Evolutionary conservation across 208 protist genomes (phyloP).

Genomic region (Herpetomonas tarakana): DNA sequence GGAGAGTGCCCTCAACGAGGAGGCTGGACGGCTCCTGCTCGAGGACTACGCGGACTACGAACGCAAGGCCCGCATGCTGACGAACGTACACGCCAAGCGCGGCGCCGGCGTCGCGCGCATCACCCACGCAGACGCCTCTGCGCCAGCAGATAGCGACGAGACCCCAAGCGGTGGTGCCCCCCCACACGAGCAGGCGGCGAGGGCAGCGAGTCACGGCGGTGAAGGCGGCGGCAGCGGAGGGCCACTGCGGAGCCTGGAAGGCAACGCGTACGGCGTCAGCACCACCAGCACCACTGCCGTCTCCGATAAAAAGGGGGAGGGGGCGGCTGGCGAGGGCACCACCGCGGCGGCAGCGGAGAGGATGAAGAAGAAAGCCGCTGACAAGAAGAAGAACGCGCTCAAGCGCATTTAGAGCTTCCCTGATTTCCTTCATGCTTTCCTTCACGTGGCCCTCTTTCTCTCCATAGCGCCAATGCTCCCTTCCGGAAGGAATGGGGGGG

Average conservation of each 20-base stretch:
- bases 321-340: background rate
- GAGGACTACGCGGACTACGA: slow-evolving; percentile 94
- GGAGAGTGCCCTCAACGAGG: slow-evolving; percentile 98
- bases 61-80: slow-evolving; percentile 79
- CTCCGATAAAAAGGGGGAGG: slow-evolving; percentile 13
- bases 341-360: slow-evolving; percentile 8
- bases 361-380: slow-evolving; percentile 34
- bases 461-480: too few relatives aligned
- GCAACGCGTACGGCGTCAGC: slow-evolving; percentile 3
- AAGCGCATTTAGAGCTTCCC: slow-evolving; percentile 39
- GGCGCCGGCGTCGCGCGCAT: slow-evolving; percentile 30
- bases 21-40: slow-evolving; percentile 96
- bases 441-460: slow-evolving; percentile 1
- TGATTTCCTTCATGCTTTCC: slow-evolving; percentile 1
- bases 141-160: background rate
- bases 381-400: slow-evolving; percentile 59
- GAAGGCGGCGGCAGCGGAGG: background rate
- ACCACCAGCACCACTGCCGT: background rate
- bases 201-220: slow-evolving; percentile 1
- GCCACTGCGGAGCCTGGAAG: slow-evolving; percentile 14
- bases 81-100: slow-evolving; percentile 66
- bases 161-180: background rate
- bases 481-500: too few relatives aligned
- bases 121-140: slow-evolving; percentile 11
- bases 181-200: slow-evolving; percentile 1